These are phyloP conservation scores for Bonnemaisonia californica DNA, from an alignment of 31 red algal genomes.

Conservation along the genomic window DNA sequence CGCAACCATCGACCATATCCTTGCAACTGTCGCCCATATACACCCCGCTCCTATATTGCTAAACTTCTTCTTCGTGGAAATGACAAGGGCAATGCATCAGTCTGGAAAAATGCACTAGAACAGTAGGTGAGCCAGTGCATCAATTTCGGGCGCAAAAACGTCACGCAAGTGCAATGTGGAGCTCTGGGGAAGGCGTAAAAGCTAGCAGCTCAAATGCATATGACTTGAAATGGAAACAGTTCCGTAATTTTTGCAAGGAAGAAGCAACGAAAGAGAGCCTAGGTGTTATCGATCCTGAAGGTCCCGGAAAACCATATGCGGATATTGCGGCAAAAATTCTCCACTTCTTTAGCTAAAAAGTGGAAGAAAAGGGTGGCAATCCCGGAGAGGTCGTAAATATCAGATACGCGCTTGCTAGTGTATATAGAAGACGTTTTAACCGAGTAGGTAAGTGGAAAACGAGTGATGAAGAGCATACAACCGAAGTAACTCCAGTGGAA, in stretches of 20 bases:
- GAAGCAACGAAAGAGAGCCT: neutral
- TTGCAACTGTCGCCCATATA: too few species aligned
- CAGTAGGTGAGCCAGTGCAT: too few species aligned
- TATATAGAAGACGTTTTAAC: conserved; percentile 15
- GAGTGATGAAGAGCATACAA: neutral
- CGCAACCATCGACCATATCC: too few species aligned
- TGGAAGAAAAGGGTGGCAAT: conserved; percentile 2
- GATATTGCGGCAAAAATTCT: neutral
- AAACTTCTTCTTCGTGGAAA: too few species aligned
- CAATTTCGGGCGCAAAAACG: too few species aligned
- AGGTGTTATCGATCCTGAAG: conserved; percentile 6
- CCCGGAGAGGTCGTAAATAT: neutral
- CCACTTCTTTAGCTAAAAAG: conserved; percentile 14
- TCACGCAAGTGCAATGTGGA: too few species aligned
- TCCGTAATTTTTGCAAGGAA: conserved; percentile 17
- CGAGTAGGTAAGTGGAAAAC: neutral
- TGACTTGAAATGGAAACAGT: conserved; percentile 16
- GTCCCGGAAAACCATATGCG: neutral
- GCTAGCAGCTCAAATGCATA: neutral
- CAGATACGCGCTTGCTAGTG: conserved; percentile 2
- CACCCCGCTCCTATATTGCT: too few species aligned
- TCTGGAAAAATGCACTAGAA: too few species aligned
- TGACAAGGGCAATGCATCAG: too few species aligned
- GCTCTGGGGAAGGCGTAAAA: too few species aligned
- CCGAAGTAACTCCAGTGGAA: neutral